Evolutionary conservation across 148 eudicot species (phyloP).

Genomic region (Silene uniflora): DNA sequence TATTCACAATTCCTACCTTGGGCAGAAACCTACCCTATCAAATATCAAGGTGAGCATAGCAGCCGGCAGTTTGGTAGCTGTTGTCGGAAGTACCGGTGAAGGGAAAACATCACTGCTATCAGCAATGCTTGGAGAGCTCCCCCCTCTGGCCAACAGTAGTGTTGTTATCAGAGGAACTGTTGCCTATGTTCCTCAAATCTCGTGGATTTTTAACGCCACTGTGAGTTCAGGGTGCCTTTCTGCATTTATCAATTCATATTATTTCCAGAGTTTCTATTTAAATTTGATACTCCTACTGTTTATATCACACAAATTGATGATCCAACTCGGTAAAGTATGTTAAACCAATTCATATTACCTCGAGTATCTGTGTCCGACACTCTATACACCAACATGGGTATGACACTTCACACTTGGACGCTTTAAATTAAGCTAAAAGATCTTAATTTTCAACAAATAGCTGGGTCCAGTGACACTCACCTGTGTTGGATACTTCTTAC

Average conservation of each 20-base stretch:
- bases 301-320: not conserved
- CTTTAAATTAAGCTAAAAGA: not conserved
- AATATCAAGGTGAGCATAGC: constrained; percentile 70
- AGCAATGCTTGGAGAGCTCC: constrained; percentile 96
- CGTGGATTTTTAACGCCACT: constrained; percentile 96
- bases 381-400: not conserved
- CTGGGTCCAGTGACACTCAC: not conserved
- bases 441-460: not conserved
- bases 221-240: constrained; percentile 40
- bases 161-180: constrained; percentile 74
- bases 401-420: not conserved
- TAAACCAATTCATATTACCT: not conserved
- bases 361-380: not conserved
- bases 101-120: constrained; percentile 92
- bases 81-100: constrained; percentile 94
- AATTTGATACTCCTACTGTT: not conserved
- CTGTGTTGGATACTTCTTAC: no score
- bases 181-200: constrained; percentile 89
- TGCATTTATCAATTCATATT: not conserved
- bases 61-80: constrained; percentile 82
- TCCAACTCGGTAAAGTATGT: not conserved
- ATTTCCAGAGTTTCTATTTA: not conserved
- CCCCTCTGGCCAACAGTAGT: constrained; percentile 46
- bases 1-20: not conserved
- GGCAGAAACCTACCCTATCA: constrained; percentile 72